Evolutionary conservation across 2,329 filamentous ascomycete species (phyloP).

Genomic region (Teratosphaeria viscida): DNA sequence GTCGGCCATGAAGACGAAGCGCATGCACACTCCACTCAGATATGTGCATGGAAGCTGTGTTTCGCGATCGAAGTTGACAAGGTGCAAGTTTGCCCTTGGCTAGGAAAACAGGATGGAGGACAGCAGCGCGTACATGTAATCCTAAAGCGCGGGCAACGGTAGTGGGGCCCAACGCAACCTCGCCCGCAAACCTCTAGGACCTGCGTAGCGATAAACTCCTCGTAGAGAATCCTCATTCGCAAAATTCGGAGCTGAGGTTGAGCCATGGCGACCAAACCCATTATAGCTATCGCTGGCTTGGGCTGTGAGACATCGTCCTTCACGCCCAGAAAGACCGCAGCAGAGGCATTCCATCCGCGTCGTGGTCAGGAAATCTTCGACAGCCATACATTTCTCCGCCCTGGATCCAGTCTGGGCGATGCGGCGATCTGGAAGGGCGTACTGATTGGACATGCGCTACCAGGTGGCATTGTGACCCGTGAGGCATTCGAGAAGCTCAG

Average conservation of each 20-base stretch:
- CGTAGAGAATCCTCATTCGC: too few relatives aligned
- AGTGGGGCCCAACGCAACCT: too few relatives aligned
- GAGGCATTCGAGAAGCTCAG: slow-evolving; percentile 11
- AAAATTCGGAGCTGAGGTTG: too few relatives aligned
- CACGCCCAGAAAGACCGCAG: slow-evolving; percentile 2
- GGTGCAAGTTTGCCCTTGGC: too few relatives aligned
- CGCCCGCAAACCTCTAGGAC: too few relatives aligned
- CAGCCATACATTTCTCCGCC: slow-evolving; percentile 3
- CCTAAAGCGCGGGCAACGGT: too few relatives aligned
- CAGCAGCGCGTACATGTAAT: too few relatives aligned
- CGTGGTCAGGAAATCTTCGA: slow-evolving; percentile 1
- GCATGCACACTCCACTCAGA: neutral
- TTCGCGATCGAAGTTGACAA: neutral
- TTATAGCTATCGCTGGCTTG: slow-evolving; percentile 4
- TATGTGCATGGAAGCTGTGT: neutral
- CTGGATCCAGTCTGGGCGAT: slow-evolving; percentile 4
- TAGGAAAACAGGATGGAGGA: too few relatives aligned
- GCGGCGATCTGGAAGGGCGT: slow-evolving; percentile 8
- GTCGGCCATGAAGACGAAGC: neutral
- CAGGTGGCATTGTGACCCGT: slow-evolving; percentile 10
- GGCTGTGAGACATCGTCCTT: slow-evolving; percentile 5
- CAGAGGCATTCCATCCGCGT: slow-evolving; percentile 4
- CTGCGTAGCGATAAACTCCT: too few relatives aligned
- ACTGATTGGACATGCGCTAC: slow-evolving; percentile 9
- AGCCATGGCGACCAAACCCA: neutral